Conservation (phyloP, 805 yeast genomes). For the Saccharomyces paradoxus region DNA sequence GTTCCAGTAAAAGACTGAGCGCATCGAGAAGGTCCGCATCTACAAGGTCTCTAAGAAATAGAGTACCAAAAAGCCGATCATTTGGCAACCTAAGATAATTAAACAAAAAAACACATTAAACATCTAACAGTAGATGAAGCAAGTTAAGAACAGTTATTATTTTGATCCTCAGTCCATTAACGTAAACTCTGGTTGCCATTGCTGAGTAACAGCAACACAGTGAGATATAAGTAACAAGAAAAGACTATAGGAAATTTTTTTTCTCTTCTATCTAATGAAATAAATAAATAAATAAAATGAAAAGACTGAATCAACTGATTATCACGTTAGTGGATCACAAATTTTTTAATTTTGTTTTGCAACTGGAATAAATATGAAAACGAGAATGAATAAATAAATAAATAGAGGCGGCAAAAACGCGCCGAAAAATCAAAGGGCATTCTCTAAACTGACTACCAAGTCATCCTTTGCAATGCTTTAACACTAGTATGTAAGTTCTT, state of each 20-base stretch:
- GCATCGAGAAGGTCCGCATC: conserved; percentile 8
- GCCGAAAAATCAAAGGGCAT: not conserved
- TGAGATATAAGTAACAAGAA: not conserved
- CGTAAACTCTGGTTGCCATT: not conserved
- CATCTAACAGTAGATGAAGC: too few relatives aligned
- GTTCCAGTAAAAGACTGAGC: conserved; percentile 12
- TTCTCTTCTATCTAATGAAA: not conserved
- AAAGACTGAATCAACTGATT: not conserved
- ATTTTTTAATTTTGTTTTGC: not conserved
- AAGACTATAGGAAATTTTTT: too few relatives aligned
- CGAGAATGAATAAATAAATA: conserved; percentile 1
- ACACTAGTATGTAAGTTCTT: conserved; percentile 27
- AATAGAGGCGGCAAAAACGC: not conserved
- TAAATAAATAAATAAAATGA: not conserved
- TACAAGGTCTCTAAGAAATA: conserved; percentile 1
- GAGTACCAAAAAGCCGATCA: conserved; percentile 7
- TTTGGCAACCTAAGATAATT: not conserved
- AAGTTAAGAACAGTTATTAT: not conserved
- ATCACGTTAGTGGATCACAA: not conserved
- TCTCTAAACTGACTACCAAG: conserved; percentile 18
- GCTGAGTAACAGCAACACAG: not conserved
- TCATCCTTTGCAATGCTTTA: conserved; percentile 25
- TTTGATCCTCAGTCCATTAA: not conserved
- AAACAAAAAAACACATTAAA: not conserved
- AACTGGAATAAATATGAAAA: not conserved